Percentiles rank a stretch among this genome's conserved stretches.
These are phyloP conservation scores for Termitomyces titanicus DNA, from an alignment of 768 basidiomycete species.

Conservation along the genomic window DNA sequence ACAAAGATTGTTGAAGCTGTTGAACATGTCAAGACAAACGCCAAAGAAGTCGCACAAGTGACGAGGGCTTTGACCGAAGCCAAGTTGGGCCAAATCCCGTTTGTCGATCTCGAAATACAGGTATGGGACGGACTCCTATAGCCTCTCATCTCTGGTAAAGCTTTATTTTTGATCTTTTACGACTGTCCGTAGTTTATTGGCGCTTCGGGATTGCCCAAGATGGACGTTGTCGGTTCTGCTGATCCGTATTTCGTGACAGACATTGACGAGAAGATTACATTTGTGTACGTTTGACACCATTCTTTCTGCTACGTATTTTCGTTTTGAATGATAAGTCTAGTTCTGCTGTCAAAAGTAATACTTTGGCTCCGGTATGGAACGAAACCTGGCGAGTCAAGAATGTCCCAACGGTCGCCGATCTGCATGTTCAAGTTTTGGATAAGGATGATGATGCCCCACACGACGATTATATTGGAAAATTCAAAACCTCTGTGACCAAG, in stretches of 20 bases:
- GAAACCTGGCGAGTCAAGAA: slow-evolving; percentile 72
- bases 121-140: slow-evolving; percentile 23
- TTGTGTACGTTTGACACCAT: slow-evolving; percentile 47
- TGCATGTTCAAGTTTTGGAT: slow-evolving; percentile 62
- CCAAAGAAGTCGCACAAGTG: slow-evolving; percentile 28
- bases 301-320: not conserved
- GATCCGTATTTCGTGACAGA: slow-evolving; percentile 75
- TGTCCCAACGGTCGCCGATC: slow-evolving; percentile 58
- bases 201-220: slow-evolving; percentile 63
- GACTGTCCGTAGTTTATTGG: slow-evolving; percentile 62
- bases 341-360: slow-evolving; percentile 59
- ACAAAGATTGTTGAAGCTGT: slow-evolving; percentile 30
- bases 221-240: slow-evolving; percentile 60
- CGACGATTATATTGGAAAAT: slow-evolving; percentile 66
- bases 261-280: slow-evolving; percentile 59
- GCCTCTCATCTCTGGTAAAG: not conserved
- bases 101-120: slow-evolving; percentile 57
- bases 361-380: slow-evolving; percentile 69
- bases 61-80: slow-evolving; percentile 27
- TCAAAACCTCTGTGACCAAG: slow-evolving; percentile 45
- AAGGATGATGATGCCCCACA: slow-evolving; percentile 56
- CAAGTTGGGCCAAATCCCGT: slow-evolving; percentile 37
- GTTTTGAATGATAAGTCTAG: slow-evolving; percentile 29
- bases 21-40: slow-evolving; percentile 26
- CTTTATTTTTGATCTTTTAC: not conserved